Percentiles rank a stretch among this genome's conserved stretches.
Conservation (phyloP, 2,329 filamentous ascomycete genomes). For the Ophiosphaerella herpotricha region DNA sequence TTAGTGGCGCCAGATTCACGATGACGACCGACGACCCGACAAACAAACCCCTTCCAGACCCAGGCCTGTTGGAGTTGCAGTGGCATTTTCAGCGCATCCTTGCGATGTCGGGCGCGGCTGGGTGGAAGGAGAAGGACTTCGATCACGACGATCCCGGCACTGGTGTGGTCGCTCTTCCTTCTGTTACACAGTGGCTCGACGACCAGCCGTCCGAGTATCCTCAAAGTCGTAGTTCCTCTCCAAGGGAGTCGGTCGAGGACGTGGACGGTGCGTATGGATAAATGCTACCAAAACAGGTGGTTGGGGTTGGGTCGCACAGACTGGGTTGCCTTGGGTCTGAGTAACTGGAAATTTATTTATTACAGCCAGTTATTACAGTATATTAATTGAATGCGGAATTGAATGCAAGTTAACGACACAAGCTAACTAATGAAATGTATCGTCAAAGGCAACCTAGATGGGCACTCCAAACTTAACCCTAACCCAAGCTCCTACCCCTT, state of each 20-base stretch:
- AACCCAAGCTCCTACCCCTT: too few species aligned
- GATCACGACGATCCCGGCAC: slow-evolving; percentile 9
- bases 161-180: neutral
- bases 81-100: slow-evolving; percentile 25
- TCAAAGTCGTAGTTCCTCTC: slow-evolving; percentile 7
- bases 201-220: slow-evolving; percentile 2
- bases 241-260: slow-evolving; percentile 7
- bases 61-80: slow-evolving; percentile 21
- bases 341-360: too few species aligned
- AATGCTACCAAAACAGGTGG: too few species aligned
- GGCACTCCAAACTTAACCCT: too few species aligned
- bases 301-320: too few species aligned
- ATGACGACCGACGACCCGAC: slow-evolving; percentile 20
- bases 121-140: slow-evolving; percentile 19
- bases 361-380: too few species aligned
- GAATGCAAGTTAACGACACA: too few species aligned
- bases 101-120: slow-evolving; percentile 22
- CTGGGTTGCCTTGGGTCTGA: too few species aligned
- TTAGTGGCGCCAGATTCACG: slow-evolving; percentile 17
- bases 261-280: slow-evolving; percentile 12
- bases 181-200: slow-evolving; percentile 11
- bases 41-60: slow-evolving; percentile 19
- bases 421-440: too few species aligned
- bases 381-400: too few species aligned
- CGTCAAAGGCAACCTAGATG: too few species aligned